These are phyloP conservation scores for Phytophthora boehmeriae DNA, from an alignment of 352 stramenopile genomes.

Conservation along the genomic window DNA sequence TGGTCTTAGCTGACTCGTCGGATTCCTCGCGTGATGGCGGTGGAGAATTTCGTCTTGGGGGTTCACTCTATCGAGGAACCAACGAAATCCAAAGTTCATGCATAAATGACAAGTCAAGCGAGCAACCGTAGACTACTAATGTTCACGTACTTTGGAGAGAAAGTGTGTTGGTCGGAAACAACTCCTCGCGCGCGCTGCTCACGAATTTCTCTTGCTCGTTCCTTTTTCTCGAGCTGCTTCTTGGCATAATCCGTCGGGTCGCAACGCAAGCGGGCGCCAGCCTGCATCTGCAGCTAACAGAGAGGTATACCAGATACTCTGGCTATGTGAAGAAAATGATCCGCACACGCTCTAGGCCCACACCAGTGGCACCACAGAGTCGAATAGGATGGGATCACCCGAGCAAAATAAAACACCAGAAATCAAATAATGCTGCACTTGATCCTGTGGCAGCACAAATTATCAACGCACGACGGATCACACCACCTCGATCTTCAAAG, in stretches of 20 bases:
- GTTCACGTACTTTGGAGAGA: conserved; percentile 67
- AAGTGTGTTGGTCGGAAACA: conserved; percentile 81
- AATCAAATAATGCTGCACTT: conserved; percentile 9
- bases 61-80: conserved; percentile 43
- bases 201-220: conserved; percentile 75
- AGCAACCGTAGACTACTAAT: background rate
- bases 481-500: conserved; percentile 20
- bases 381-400: background rate
- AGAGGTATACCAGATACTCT: background rate
- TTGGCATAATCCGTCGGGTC: conserved; percentile 84
- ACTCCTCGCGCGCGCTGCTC: conserved; percentile 69
- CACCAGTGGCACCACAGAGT: too few species aligned
- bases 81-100: background rate
- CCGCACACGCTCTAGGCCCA: background rate
- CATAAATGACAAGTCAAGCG: background rate
- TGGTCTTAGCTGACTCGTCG: conserved; percentile 35
- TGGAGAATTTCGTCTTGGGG: conserved; percentile 31
- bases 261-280: conserved; percentile 64
- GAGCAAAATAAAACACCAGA: conserved; percentile 10
- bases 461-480: conserved; percentile 16
- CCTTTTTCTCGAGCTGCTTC: conserved; percentile 78
- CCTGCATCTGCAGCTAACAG: conserved; percentile 35
- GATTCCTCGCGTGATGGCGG: conserved; percentile 61
- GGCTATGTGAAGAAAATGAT: conserved; percentile 3
- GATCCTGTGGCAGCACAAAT: conserved; percentile 10